phyloP scores from a whole-genome alignment of 176 grass and related monocot species.

The Ananas comosus region DNA sequence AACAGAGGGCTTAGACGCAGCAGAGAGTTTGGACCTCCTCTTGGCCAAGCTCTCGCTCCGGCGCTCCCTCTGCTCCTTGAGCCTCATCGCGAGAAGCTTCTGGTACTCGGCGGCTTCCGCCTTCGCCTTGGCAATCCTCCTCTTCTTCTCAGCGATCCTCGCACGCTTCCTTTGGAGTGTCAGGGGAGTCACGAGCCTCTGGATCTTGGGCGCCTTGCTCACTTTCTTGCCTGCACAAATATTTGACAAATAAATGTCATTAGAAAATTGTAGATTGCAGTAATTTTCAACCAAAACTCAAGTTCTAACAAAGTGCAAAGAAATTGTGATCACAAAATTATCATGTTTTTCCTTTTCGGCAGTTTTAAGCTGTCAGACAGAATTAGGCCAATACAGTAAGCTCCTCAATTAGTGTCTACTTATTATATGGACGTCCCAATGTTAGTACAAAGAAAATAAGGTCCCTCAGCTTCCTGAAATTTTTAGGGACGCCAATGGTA shows the following conservation, averaged over 20 bases:
- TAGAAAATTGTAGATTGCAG: not conserved
- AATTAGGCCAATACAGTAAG: no score
- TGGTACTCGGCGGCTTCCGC: slow-evolving; percentile 85
- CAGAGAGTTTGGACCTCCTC: slow-evolving; percentile 80
- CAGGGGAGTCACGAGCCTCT: slow-evolving; percentile 80
- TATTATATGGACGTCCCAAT: no score
- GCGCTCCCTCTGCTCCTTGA: slow-evolving; percentile 80
- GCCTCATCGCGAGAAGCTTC: slow-evolving; percentile 75
- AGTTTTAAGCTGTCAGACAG: no score
- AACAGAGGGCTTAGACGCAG: slow-evolving; percentile 37
- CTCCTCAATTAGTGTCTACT: no score
- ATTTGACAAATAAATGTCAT: not conserved
- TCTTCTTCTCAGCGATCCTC: slow-evolving; percentile 91
- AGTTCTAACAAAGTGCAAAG: no score
- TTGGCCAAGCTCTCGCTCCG: slow-evolving; percentile 87
- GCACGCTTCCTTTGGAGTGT: slow-evolving; percentile 83
- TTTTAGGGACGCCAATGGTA: no score
- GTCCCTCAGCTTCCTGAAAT: no score
- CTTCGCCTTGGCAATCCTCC: slow-evolving; percentile 78
- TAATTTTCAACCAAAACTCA: no score
- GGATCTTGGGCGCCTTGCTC: slow-evolving; percentile 99
- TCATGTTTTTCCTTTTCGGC: no score
- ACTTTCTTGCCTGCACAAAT: slow-evolving; percentile 66
- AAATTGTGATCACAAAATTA: no score
- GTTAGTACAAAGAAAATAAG: no score